Percentiles rank a stretch among this genome's conserved stretches.
phyloP scores from a whole-genome alignment of 164 flowering plant species.

The Vitis amurensis region DNA sequence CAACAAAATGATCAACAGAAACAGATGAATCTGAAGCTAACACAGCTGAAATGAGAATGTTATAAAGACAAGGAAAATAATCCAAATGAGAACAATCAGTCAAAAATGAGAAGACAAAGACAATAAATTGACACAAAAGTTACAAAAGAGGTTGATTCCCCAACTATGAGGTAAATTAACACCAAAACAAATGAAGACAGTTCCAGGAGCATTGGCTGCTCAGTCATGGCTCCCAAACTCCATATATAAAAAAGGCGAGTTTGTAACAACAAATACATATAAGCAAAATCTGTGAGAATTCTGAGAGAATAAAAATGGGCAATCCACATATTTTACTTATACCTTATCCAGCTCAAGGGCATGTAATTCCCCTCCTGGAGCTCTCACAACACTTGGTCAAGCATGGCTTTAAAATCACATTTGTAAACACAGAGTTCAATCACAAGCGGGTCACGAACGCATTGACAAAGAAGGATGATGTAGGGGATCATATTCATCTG shows the following conservation, averaged over 20 bases:
- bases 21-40: not conserved
- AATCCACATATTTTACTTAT: slow-evolving; percentile 36
- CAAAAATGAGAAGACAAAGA: not conserved
- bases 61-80: not conserved
- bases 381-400: slow-evolving; percentile 27
- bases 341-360: slow-evolving; percentile 52
- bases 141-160: not conserved
- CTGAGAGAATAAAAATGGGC: slow-evolving; percentile 7
- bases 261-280: not conserved
- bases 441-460: slow-evolving; percentile 22
- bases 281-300: too few relatives aligned
- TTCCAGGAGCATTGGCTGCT: not conserved
- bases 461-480: not conserved
- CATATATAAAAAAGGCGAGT: not conserved
- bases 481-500: slow-evolving; percentile 11
- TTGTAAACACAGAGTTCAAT: slow-evolving; percentile 33
- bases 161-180: not conserved
- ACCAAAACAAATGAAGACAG: not conserved
- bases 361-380: slow-evolving; percentile 47
- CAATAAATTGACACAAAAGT: not conserved
- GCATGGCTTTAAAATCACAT: slow-evolving; percentile 33
- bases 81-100: not conserved
- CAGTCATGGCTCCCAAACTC: not conserved
- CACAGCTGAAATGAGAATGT: not conserved
- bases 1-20: not conserved